Base-by-base conservation (phyloP, 108 stramenopile species). In the Poteriospumella lacustris region DNA sequence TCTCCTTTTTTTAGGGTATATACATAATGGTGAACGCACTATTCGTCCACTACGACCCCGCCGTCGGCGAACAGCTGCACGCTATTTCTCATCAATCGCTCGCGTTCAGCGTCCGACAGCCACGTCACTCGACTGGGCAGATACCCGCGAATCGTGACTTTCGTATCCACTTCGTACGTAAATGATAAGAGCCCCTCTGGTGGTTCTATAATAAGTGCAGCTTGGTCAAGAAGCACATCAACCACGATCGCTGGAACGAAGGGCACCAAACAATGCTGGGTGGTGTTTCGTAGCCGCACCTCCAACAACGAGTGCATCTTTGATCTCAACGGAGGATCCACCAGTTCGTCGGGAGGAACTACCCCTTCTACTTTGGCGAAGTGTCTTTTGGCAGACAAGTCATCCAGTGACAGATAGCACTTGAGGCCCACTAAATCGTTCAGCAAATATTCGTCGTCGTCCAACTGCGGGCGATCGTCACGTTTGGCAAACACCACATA, bases 361-460 rank as follows among this genome's bases (percentile, higher is more conserved):
- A 64, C 31, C 28, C 60, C 60, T 24, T 34, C 60, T 24, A 64
- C 60, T 5, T 19, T 64, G 29, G 33, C 60, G 36, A 64, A 64
- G 28, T 24, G 24, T 52, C 47, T 52, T 52, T 19, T 52, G 9
- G 47, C 47, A 15, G 9, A 19, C 9, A 15, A 52, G 9, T 9
- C 60, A 64, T 64, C 60, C 24, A 12, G 28, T 64, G 3, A 5
- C 5, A 64, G 33, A 33, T 64, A 64, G 60, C 60, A 64, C 36
- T 12, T 24, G 29, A 3, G 36, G 28, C 60, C 60, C 36, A 64
- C 31, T 3, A 64, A 12, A 64, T 64, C 60, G 5, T 34, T 26
- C 36, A 64, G 28, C 24, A 64, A 64, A 33, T 64, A 64, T 34
- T 64, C 60, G 36, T 64, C 60, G 5, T 64, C 60, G 3, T 64